Conservation (phyloP, 805 yeast genomes). For the Suhomyces xylopsoci region DNA sequence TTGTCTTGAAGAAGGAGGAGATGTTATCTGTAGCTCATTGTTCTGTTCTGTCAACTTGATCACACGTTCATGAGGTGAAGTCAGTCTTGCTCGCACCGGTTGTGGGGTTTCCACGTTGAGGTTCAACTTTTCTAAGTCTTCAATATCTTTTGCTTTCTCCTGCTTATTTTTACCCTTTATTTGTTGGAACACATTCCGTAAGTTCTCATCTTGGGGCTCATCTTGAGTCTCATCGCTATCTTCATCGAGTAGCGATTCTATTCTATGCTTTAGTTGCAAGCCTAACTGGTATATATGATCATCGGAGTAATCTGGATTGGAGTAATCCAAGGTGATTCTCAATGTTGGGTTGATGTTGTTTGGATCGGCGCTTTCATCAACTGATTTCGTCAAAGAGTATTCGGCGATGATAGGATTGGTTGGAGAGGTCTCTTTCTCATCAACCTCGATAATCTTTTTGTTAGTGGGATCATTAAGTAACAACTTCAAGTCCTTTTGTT, state of each 20-base stretch:
- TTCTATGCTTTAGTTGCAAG: constrained; percentile 23
- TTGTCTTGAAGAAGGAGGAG: constrained; percentile 20
- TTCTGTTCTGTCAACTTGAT: constrained; percentile 29
- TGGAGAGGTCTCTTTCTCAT: constrained; percentile 31
- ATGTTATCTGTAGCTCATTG: constrained; percentile 25
- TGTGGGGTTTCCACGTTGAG: not conserved
- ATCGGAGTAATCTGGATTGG: constrained; percentile 24
- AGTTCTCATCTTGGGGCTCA: constrained; percentile 4
- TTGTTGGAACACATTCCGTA: not conserved
- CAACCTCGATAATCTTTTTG: constrained; percentile 29
- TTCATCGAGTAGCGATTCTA: constrained; percentile 21
- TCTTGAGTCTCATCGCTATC: constrained; percentile 17
- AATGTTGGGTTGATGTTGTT: constrained; percentile 34
- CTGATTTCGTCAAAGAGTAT: constrained; percentile 35
- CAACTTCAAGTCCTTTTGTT: constrained; percentile 41
- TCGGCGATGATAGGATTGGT: constrained; percentile 42
- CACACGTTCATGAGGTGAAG: constrained; percentile 11
- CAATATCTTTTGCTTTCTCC: not conserved
- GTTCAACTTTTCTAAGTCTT: not conserved
- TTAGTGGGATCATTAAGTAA: constrained; percentile 27
- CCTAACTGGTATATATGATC: constrained; percentile 34
- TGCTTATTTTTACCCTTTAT: not conserved
- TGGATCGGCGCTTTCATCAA: constrained; percentile 12
- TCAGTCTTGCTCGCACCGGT: not conserved
- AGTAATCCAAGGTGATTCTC: constrained; percentile 35